Conservation (phyloP, 257 asterid species). For the Fraxinus anomala region DNA sequence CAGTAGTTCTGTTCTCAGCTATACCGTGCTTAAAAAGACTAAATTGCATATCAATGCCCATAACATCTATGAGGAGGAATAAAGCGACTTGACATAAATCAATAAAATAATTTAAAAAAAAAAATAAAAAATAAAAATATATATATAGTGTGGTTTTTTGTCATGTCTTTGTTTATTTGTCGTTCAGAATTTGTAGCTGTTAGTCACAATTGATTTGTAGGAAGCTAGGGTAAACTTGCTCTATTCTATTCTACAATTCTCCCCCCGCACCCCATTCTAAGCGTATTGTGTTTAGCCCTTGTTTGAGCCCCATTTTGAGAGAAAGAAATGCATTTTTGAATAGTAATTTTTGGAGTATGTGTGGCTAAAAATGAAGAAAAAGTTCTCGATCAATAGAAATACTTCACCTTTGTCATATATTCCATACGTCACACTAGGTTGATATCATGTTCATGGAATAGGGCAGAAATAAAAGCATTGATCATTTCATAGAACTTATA, state of each 20-base stretch:
- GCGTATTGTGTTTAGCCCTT: neutral
- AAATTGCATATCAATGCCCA: neutral
- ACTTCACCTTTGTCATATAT: neutral
- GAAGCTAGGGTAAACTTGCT: neutral
- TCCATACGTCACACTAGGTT: neutral
- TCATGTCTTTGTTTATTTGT: neutral
- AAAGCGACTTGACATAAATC: neutral
- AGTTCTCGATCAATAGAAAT: too few species aligned
- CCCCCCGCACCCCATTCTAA: neutral
- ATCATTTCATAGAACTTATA: neutral
- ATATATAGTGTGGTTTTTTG: neutral
- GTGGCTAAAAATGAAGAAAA: too few species aligned
- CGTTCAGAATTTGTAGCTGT: too few species aligned
- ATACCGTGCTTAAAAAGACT: neutral
- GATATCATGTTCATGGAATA: neutral
- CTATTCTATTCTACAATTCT: neutral
- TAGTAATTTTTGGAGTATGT: too few species aligned
- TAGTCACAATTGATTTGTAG: too few species aligned
- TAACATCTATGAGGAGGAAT: neutral
- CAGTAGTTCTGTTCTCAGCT: neutral
- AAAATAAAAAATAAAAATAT: too few species aligned
- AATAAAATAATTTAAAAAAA: too few species aligned
- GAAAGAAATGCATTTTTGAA: too few species aligned
- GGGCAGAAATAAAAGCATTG: neutral
- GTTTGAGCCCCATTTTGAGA: too few species aligned